Evolutionary conservation across 2,329 filamentous ascomycete genomes (phyloP), one percentile per base, ranked within the genome.

Genomic region (Alternaria hordeiaustralica): DNA sequence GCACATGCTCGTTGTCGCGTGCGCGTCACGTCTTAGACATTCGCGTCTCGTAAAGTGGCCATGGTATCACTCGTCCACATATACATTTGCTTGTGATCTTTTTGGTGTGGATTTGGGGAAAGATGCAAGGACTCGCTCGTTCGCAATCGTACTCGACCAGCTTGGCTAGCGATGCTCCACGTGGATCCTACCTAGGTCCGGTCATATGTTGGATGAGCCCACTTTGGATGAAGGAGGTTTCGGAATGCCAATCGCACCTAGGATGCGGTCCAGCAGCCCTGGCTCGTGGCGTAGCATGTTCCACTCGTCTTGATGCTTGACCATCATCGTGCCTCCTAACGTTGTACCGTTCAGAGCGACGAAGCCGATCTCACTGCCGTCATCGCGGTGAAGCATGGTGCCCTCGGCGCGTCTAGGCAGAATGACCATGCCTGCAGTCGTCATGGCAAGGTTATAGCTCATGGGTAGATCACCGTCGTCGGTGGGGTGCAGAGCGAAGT

Each of bases 361-460:
- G 44, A 81, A 79, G 6, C 76, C 78, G 9, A 84, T 68, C 6
- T 80, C 77, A 6, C 73, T 75, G 7, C 76, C 79, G 33, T 78
- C 68, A 15, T 81, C 78, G 7, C 82, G 72, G 2, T 76, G 76
- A 5, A 86, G 76, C 36, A 72, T 75, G 0, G 79, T 79, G 10
- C 80, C 81, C 68, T 87, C 86, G 20, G 75, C 79, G 43, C 78
- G 77, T 58, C 87, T 78, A 4, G 86, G 86, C 36, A 84, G 81
- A 20, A 89, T 83, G 57, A 84, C 82, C 85, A 89, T 87, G 8
- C 78, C 81, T 2, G 79, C 74, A 4, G 80, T 82, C 0, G 86
- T 88, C 82, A 88, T 85, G 10, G 84, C 86, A 3, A 88, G 79
- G 63, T 88, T 89, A 73, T 89, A 88, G 73, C 85, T 87, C 49